Evolutionary conservation across 169 alveolate species (phyloP).

Genomic region (Eimeria necatrix): DNA sequence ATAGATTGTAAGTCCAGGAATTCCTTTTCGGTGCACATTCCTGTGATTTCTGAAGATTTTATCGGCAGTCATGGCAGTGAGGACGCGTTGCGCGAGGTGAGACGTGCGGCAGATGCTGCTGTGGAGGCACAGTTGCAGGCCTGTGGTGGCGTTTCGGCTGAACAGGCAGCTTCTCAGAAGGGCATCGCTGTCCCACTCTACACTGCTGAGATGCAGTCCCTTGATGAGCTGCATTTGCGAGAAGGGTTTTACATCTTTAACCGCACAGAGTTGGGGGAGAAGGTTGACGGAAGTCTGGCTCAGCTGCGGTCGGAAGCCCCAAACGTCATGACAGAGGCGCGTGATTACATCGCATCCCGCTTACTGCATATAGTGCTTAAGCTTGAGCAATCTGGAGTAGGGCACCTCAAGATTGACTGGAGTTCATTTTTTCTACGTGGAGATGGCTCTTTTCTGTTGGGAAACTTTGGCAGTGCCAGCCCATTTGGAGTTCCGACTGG

Average conservation of each 20-base stretch:
- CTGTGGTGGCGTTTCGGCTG: constrained; percentile 36
- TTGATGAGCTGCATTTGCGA: background rate
- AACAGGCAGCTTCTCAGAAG: constrained; percentile 38
- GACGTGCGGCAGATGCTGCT: background rate
- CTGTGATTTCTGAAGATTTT: background rate
- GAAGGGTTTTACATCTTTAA: background rate
- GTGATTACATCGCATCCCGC: constrained; percentile 42
- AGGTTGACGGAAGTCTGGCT: background rate
- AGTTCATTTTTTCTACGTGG: background rate
- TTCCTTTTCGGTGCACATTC: background rate
- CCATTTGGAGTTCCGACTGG: background rate
- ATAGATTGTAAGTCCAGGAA: background rate
- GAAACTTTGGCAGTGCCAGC: constrained; percentile 30
- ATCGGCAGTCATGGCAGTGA: background rate
- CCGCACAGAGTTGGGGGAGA: constrained; percentile 36
- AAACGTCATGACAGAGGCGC: background rate
- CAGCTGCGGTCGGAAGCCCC: background rate
- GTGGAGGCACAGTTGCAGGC: constrained; percentile 1
- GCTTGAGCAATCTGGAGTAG: background rate
- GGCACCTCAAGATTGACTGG: constrained; percentile 31
- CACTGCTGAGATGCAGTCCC: constrained; percentile 12
- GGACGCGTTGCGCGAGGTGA: background rate
- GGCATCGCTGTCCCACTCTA: constrained; percentile 34
- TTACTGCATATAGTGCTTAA: background rate
- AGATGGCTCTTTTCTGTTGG: constrained; percentile 46